Evolutionary conservation across 2,329 filamentous ascomycete species (phyloP), one percentile per base, ranked within the genome.

Genomic region (Mollisia scopiformis): DNA sequence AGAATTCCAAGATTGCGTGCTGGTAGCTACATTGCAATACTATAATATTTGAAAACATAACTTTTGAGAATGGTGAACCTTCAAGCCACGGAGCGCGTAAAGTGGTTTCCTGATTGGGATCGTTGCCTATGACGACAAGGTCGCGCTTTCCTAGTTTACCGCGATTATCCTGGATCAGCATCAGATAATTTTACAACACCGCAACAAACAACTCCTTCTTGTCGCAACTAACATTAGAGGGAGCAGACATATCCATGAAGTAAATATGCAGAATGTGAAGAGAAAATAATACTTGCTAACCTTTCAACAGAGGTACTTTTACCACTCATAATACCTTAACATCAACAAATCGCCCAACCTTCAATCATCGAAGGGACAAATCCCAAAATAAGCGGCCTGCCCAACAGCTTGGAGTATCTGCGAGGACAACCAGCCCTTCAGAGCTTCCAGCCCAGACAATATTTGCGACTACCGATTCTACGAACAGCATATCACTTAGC

Each of bases 311-410:
- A 62, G 58, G 55, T 27, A 35, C 52, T 27, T 71, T 68, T 51
- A 61, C 56, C 27, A 64, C 66, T 30, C 65, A 56, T 19, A 71
- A 71, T 25, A 65, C 61, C 4, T 39, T 70, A 35, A 53, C 55
- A 57, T 63, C 58, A 49, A 53, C 43, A 55, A 60, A 66, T 14
- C 41, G 51, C 30, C 65, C 62, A 3, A 58, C 27, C 33, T 64
- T 64, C 46, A 61, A 39, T 33, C 49, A 62, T n/a, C 49, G 23
- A 6, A 55, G 47, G 23, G 33, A 46, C 41, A 37, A 56, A 16
- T 58, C 62, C 43, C n/a, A 62, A 49, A 54, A 55, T 41, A 50
- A 62, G 59, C 58, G 60, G 55, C 14, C 5, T 14, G 25, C 58
- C 33, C 56, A 57, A 56, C 41, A 51, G 41, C 13, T 47, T 47